Base-by-base conservation (phyloP, 2,329 filamentous ascomycete species). In the Apiospora rasikravindrae region DNA sequence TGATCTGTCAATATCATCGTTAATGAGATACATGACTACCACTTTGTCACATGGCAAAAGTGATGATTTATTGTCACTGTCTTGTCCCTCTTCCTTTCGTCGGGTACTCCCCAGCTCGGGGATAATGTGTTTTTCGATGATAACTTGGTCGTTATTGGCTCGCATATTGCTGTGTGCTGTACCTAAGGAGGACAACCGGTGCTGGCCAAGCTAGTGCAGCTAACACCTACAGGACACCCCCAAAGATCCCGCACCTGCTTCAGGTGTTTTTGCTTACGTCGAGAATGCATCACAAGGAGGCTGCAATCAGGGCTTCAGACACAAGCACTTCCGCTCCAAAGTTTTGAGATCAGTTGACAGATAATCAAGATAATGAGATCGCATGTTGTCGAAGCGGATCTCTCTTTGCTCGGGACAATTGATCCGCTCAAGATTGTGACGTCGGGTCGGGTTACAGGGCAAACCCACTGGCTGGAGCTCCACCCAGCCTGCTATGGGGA, bases 371-470 rank as follows among this genome's bases (percentile, higher is more conserved):
- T 14, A 45, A 45, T 22, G 44, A 45, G 57, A 64, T 64, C 8
- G 8, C 33, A 64, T 40, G 19, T 33, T 14, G 19, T 33, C 7
- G 57, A 40, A 14, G 57, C 57, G 22, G 29, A 33, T 22, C 53
- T 37, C 53, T 33, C 10, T 37, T 61, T 19, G 8, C 8, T 22
- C 29, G 57, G 33, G 33, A 37, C 8, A 64, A 64, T 64, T 19
- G 57, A 64, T 64, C 57, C 57, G 57, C 57, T 37, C 57, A 40
- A 64, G 57, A 33, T 37, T 40, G 33, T 64, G 57, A 64, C 57
- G 57, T 64, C 57, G 29, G 44, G 57, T 64, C 57, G 29, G 33
- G 7, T 24, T 57, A 29, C 49, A 53, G 29, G 49, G 49, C 49
- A n/a, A n/a, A 33, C 16, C 51, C 51, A 26, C 26, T 33, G n/a